Conservation (phyloP, 2,329 filamentous ascomycete species). For the Coccinonectria pachysandricola region DNA sequence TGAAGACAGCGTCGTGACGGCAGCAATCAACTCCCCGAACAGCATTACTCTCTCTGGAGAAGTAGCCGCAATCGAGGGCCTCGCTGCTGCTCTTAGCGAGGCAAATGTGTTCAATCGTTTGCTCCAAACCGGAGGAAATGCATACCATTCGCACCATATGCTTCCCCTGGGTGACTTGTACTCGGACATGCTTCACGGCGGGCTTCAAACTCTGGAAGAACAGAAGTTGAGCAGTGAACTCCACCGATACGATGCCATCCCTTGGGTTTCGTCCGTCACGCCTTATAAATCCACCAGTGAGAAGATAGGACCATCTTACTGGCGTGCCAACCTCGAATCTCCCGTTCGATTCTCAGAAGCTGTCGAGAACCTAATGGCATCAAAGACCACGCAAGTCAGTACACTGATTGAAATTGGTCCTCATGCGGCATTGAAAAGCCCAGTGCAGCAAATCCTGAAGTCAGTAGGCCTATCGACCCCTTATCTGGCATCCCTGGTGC, state of each 20-base stretch:
- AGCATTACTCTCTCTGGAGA: constrained; percentile 44
- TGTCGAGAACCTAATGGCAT: constrained; percentile 1
- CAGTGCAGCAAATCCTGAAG: constrained; percentile 40
- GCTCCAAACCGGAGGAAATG: constrained; percentile 35
- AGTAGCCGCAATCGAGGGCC: constrained; percentile 30
- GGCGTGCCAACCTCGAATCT: constrained; percentile 34
- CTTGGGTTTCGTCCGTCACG: constrained; percentile 22
- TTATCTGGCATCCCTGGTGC: constrained; percentile 38
- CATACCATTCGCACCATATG: constrained; percentile 48
- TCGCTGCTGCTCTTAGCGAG: constrained; percentile 28
- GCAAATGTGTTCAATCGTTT: constrained; percentile 36
- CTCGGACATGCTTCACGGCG: constrained; percentile 20
- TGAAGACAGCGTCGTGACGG: constrained; percentile 16
- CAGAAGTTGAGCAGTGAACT: background rate
- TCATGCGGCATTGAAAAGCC: constrained; percentile 38
- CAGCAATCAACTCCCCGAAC: constrained; percentile 41
- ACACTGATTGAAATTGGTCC: constrained; percentile 36
- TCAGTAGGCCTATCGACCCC: constrained; percentile 26
- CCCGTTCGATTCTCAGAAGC: constrained; percentile 32
- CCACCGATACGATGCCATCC: constrained; percentile 1
- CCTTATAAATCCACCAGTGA: constrained; percentile 39
- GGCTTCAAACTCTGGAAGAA: constrained; percentile 14
- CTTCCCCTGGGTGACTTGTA: constrained; percentile 38
- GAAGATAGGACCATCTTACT: constrained; percentile 31
- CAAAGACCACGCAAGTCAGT: constrained; percentile 11